Evolutionary conservation across 306 rosid genomes (phyloP), one percentile per base, ranked within the genome.

Genomic region (Pterocarpus macrocarpus): DNA sequence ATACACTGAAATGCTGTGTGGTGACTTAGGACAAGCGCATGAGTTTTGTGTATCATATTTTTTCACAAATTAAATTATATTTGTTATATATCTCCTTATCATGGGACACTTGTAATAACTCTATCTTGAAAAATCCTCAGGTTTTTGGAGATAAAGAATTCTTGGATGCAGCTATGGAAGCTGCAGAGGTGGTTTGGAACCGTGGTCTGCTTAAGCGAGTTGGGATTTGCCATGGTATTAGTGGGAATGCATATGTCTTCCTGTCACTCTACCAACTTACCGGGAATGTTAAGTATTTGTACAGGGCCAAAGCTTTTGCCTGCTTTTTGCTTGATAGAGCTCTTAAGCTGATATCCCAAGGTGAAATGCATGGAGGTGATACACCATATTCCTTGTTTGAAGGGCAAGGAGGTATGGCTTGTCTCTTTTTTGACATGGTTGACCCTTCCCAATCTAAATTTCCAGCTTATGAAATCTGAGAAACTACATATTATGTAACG

Each of bases 311-410:
- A 81, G 94, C 94, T 64, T 91, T 91, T 85, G 83, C 91, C 64
- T 86, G 91, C 73, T 91, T 90, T 81, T 76, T 88, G 67, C 91
- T 91, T 64, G 90, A 90, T 58, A 80, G 88, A 84, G 92, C 91
- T 63, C 91, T 77, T 82, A 85, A 71, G 77, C 90, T 90, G 57
- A 87, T 91, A 75, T 86, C 86, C 15, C 64, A 39, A 62, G 94
- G 94, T 28, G 89, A 86, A 75, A 82, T 88, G 94, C 97, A 91
- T 59, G 89, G 90, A 68, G 96, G 93, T 65, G 90, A 91, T 84
- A 76, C 73, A 69, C 92, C 89, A 39, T 81, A 86, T 80, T 89
- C 93, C 5, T 55, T 89, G 92, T 88, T 91, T 75, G 93, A 91
- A 81, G 93, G 96, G 45, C 52, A 73, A 35, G 96, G 90, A 74